Evolutionary conservation across 305 asterid genomes (phyloP), one percentile per base, ranked within the genome.

Genomic region (Galium porrigens): DNA sequence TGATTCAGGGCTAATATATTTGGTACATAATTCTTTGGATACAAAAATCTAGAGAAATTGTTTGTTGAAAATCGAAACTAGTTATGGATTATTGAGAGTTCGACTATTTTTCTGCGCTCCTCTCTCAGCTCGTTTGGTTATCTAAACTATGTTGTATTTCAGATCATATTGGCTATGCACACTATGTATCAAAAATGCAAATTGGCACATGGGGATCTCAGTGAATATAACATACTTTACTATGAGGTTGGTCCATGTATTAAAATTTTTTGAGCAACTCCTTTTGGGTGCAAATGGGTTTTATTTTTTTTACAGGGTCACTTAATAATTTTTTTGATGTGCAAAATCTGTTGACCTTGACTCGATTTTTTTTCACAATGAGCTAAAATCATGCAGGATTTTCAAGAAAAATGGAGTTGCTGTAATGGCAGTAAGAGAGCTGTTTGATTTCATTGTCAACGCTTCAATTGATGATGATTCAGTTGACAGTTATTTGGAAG

Each of bases 341-440:
- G 67, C 98, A 11, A 96, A 91, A 80, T 33, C 96, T 32, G 96
- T 91, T 22, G 98, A 91, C 79, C 96, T 89, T 64, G 95, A 91
- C 95, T 89, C 70, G 95, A 81, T 80, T 87, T 92, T 80, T 22
- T 65, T n/a, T 48, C 36, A 52, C 29, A 64, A 10, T 42, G 34
- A 27, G 17, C 25, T 25, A 33, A 32, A 25, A 18, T 68, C 33
- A 20, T 78, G 76, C 81, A 89, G 96, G 96, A 91, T 72, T 91
- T 89, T 91, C 74, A 85, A 70, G 81, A 91, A 81, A 72, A 83
- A 87, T 55, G 96, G 96, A n/a, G 90, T 91, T 52, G 98, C 90
- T 54, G 96, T 85, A 44, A 88, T 91, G 98, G 83, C 90, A 25
- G 83, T 82, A 58, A 80, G 96, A 4, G 98, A 91, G 70, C 61